phyloP scores from a whole-genome alignment of 495 filamentous ascomycete species.

The Bryoglossum gracile region DNA sequence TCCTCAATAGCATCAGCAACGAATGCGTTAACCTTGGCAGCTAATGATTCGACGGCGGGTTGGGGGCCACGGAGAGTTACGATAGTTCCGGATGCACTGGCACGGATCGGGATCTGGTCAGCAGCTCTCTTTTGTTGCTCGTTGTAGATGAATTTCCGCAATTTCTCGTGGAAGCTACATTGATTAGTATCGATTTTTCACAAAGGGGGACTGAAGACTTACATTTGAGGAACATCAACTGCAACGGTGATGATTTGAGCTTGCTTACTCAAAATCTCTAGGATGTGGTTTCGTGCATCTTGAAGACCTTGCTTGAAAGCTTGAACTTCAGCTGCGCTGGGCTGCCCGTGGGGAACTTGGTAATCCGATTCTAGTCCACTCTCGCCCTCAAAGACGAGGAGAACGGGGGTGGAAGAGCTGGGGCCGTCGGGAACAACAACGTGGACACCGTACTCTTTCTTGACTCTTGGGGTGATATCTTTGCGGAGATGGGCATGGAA shows the following conservation, averaged over 20 bases:
- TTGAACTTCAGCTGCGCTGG: conserved; percentile 50
- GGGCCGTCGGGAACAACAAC: conserved; percentile 62
- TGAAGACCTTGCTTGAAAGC: conserved; percentile 61
- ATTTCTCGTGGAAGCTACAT: conserved; percentile 56
- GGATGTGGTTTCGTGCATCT: conserved; percentile 65
- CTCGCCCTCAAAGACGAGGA: conserved; percentile 78
- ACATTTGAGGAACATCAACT: conserved; percentile 66
- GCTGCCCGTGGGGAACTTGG: conserved; percentile 52
- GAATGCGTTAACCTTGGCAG: conserved; percentile 63
- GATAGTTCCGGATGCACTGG: conserved; percentile 46
- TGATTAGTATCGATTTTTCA: conserved; percentile 20
- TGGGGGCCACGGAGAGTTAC: conserved; percentile 72
- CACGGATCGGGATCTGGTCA: conserved; percentile 65
- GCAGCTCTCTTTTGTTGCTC: conserved; percentile 62
- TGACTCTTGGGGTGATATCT: conserved; percentile 53
- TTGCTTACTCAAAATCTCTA: conserved; percentile 63
- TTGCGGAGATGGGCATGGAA: conserved; percentile 71
- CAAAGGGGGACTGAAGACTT: conserved; percentile 19
- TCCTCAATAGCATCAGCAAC: conserved; percentile 78
- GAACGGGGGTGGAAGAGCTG: conserved; percentile 49
- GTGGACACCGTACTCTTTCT: conserved; percentile 70
- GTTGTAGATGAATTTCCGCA: conserved; percentile 65
- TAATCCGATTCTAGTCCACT: conserved; percentile 48
- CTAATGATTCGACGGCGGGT: conserved; percentile 60
- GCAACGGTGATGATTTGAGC: conserved; percentile 56